Conservation (phyloP, 1,139 yeast species). For the Diutina neorugosa region DNA sequence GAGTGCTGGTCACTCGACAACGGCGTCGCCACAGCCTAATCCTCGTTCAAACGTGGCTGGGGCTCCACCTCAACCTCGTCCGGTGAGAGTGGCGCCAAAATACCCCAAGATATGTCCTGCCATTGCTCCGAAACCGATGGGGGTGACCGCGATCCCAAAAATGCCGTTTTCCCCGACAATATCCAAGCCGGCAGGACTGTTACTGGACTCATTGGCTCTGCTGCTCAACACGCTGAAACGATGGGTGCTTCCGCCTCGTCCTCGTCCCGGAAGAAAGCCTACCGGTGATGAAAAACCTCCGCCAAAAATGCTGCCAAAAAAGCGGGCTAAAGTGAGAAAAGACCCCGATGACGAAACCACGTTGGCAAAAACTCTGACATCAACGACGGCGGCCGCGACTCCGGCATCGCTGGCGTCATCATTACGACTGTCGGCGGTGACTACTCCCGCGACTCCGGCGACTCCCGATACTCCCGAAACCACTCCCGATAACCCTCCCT, state of each 20-base stretch:
- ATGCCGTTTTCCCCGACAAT: not conserved
- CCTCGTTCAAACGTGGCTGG: not conserved
- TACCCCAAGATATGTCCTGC: constrained; percentile 4
- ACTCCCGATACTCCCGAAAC: not conserved
- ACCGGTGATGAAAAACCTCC: constrained; percentile 7
- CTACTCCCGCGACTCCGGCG: not conserved
- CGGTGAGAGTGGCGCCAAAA: not conserved
- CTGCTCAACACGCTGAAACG: constrained; percentile 36
- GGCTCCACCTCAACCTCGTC: not conserved
- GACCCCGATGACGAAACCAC: not conserved
- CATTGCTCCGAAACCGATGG: constrained; percentile 2
- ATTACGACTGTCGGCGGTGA: not conserved
- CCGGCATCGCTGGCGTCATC: not conserved
- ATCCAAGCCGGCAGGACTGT: not conserved
- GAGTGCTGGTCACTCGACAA: not conserved
- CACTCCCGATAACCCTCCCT: not conserved
- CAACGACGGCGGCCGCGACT: not conserved
- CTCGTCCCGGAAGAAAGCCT: constrained; percentile 49
- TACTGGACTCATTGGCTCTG: not conserved
- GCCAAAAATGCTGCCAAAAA: constrained; percentile 3
- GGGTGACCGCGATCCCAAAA: not conserved
- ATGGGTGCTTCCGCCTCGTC: constrained; percentile 58
- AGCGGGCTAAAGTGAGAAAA: constrained; percentile 5
- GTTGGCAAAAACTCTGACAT: not conserved
- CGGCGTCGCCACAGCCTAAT: not conserved